phyloP scores from a whole-genome alignment of 2,329 filamentous ascomycete genomes.

The Colletotrichum lindemuthianum region DNA sequence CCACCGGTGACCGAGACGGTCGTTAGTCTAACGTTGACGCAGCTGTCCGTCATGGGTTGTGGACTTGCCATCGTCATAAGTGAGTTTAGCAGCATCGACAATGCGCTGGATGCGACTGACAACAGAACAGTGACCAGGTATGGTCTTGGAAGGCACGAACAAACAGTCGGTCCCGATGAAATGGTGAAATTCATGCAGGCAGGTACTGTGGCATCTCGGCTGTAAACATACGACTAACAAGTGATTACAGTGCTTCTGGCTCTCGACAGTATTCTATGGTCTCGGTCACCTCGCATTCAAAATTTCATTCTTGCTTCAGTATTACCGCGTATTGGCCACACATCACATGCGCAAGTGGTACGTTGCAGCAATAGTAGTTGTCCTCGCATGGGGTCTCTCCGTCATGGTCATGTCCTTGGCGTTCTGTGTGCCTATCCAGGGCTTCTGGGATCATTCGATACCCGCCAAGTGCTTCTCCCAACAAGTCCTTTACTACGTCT shows the following conservation, averaged over 20 bases:
- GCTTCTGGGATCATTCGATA: slow-evolving; percentile 41
- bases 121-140: slow-evolving; percentile 26
- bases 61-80: slow-evolving; percentile 18
- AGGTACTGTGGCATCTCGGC: not conserved
- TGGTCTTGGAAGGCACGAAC: slow-evolving; percentile 37
- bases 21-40: slow-evolving; percentile 1
- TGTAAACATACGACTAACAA: too few species aligned
- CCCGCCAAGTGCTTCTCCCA: slow-evolving; percentile 37
- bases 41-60: slow-evolving; percentile 24
- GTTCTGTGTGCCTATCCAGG: slow-evolving; percentile 41
- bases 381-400: slow-evolving; percentile 41
- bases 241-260: slow-evolving; percentile 42
- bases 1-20: not conserved
- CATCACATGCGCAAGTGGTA: slow-evolving; percentile 41
- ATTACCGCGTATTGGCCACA: slow-evolving; percentile 46
- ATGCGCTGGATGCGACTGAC: not conserved
- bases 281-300: slow-evolving; percentile 44
- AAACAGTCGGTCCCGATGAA: slow-evolving; percentile 3
- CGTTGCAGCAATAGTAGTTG: slow-evolving; percentile 39
- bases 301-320: slow-evolving; percentile 48
- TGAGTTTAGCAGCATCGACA: not conserved
- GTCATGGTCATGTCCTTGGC: slow-evolving; percentile 39
- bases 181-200: slow-evolving; percentile 29
- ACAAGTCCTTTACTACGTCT: slow-evolving; percentile 38
- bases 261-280: slow-evolving; percentile 45